phyloP scores from a whole-genome alignment of 1,284 basidiomycete genomes.

The Ceratobasidium sp. region DNA sequence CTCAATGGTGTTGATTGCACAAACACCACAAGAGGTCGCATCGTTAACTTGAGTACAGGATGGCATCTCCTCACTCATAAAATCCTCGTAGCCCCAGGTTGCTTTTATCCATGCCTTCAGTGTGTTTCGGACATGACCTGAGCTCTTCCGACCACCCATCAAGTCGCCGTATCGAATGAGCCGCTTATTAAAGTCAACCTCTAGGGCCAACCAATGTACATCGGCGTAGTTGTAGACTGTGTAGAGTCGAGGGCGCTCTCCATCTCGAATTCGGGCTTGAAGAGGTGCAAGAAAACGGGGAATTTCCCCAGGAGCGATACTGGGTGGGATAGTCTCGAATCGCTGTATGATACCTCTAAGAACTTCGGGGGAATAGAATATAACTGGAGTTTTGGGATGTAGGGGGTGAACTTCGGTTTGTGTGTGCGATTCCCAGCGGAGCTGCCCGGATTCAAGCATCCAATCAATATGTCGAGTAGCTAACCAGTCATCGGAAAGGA shows the following conservation, averaged over 20 bases:
- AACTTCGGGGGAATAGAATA: neutral
- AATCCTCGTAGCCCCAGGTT: no score
- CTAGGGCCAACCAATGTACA: neutral
- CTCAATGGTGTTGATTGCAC: conserved; percentile 9
- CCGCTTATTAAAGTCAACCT: neutral
- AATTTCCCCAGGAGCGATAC: no score
- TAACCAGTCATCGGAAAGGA: neutral
- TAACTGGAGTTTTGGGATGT: neutral
- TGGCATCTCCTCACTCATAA: neutral
- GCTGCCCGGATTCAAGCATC: neutral
- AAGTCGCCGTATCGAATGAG: neutral
- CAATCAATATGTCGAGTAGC: neutral
- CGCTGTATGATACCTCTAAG: neutral
- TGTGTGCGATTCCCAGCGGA: no score
- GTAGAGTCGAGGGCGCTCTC: neutral
- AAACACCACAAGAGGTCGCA: conserved; percentile 6
- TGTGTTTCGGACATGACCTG: neutral
- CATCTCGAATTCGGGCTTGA: neutral
- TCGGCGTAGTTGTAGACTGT: neutral
- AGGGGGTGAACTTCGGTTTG: neutral
- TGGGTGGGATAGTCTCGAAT: neutral
- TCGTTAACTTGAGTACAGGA: neutral
- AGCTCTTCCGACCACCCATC: neutral
- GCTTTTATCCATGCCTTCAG: neutral
- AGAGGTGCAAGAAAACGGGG: neutral